Evolutionary conservation across 1,284 basidiomycete species (phyloP).

Genomic region (Phylloboletellus chloephorus): DNA sequence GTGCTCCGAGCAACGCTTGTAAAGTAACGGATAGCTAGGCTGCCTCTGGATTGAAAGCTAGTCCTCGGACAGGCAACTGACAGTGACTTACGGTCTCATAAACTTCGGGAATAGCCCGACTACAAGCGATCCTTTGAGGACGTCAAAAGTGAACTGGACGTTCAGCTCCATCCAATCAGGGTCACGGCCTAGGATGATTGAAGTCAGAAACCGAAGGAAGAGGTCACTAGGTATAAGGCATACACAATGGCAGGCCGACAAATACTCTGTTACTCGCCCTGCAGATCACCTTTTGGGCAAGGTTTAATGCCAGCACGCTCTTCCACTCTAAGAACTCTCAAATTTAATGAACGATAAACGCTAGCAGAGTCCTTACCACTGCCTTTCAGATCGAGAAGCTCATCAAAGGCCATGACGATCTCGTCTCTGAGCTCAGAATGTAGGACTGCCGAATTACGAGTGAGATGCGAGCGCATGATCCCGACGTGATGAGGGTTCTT

Average conservation of each 20-base stretch:
- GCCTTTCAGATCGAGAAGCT: slow-evolving; percentile 16
- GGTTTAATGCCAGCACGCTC: slow-evolving; percentile 15
- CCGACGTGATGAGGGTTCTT: slow-evolving; percentile 28
- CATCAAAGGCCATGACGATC: slow-evolving; percentile 28
- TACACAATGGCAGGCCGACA: slow-evolving; percentile 39
- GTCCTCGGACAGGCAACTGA: rapidly evolving
- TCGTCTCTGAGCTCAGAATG: slow-evolving; percentile 33
- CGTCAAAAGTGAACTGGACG: slow-evolving; percentile 30
- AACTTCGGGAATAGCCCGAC: slow-evolving; percentile 36
- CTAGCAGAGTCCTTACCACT: slow-evolving; percentile 12
- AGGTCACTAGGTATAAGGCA: not conserved
- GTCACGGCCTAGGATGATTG: slow-evolving; percentile 34
- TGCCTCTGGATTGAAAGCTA: not conserved
- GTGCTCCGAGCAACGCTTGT: not conserved
- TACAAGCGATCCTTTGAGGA: slow-evolving; percentile 23
- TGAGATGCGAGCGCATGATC: slow-evolving; percentile 26
- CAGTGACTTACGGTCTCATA: slow-evolving; percentile 34
- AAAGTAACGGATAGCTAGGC: slow-evolving; percentile 5
- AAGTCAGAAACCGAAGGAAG: not conserved
- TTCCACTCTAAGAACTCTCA: slow-evolving; percentile 29
- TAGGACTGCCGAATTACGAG: slow-evolving; percentile 26
- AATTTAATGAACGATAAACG: not conserved
- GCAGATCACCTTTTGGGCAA: slow-evolving; percentile 26
- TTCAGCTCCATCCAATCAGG: slow-evolving; percentile 35
- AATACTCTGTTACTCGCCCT: slow-evolving; percentile 36